phyloP scores from a whole-genome alignment of 1,139 yeast genomes.

The Kazachstania sp. region DNA sequence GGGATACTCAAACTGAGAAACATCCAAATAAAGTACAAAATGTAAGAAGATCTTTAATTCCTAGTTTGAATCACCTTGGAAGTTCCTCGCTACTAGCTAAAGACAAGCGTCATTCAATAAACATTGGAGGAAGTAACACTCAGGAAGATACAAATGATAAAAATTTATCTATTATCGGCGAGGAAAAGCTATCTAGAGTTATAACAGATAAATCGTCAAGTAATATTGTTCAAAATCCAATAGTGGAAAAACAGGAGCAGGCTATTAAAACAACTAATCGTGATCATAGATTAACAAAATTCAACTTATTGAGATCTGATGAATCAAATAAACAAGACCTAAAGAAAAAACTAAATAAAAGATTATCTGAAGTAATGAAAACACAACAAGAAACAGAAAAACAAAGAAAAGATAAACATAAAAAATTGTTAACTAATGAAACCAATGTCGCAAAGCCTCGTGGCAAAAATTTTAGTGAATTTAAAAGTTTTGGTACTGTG shows the following conservation, averaged over 20 bases:
- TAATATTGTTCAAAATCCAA: background rate
- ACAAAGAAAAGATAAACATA: conserved; percentile 18
- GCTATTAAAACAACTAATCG: conserved; percentile 3
- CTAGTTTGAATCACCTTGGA: conserved; percentile 9
- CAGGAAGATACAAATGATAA: background rate
- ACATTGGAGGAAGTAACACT: background rate
- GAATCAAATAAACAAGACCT: conserved; percentile 24
- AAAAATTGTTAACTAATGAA: conserved; percentile 25
- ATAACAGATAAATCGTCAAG: background rate
- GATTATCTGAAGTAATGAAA: conserved; percentile 28
- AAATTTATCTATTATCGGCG: conserved; percentile 1
- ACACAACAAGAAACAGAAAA: conserved; percentile 27
- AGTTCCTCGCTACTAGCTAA: background rate
- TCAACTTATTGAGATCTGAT: conserved; percentile 22
- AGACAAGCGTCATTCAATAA: conserved; percentile 1
- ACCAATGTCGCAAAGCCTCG: conserved; percentile 18
- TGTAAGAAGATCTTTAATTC: conserved; percentile 14
- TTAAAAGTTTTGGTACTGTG: conserved; percentile 6
- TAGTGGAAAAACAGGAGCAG: background rate
- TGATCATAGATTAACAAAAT: conserved; percentile 17
- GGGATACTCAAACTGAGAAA: background rate
- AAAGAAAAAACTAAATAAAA: conserved; percentile 25
- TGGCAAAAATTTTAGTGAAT: conserved; percentile 13
- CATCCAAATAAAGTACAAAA: background rate
- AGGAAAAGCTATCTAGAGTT: background rate